phyloP scores from a whole-genome alignment of 2,329 filamentous ascomycete species.

The Fusarium longipes region DNA sequence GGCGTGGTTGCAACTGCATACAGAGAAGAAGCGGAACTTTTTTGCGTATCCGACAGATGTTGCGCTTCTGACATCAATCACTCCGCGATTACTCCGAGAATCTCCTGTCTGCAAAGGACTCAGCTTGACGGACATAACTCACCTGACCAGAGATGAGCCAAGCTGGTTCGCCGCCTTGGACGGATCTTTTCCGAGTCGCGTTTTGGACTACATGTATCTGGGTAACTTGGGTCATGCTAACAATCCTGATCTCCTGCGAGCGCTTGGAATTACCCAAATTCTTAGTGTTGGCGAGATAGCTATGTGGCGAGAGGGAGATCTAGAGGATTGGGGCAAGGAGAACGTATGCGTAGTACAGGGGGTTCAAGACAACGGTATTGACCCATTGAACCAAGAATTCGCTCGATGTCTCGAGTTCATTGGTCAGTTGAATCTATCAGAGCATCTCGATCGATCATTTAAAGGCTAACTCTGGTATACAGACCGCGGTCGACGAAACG shows the following conservation, averaged over 20 bases:
- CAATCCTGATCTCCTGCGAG: slow-evolving; percentile 83
- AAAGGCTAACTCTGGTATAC: slow-evolving; percentile 23
- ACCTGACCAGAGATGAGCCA: slow-evolving; percentile 70
- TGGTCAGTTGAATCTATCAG: slow-evolving; percentile 68
- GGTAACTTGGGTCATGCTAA: slow-evolving; percentile 95
- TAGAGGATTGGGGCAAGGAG: slow-evolving; percentile 78
- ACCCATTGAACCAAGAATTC: slow-evolving; percentile 88
- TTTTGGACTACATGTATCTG: slow-evolving; percentile 95
- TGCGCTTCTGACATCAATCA: slow-evolving; percentile 79
- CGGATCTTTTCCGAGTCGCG: slow-evolving; percentile 88
- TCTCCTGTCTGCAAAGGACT: slow-evolving; percentile 68
- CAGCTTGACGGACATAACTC: slow-evolving; percentile 64
- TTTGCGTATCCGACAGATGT: slow-evolving; percentile 96
- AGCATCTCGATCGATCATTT: neutral
- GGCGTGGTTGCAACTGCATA: slow-evolving; percentile 89
- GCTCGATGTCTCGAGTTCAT: slow-evolving; percentile 90
- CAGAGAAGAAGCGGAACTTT: slow-evolving; percentile 85
- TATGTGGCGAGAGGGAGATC: slow-evolving; percentile 78
- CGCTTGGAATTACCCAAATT: slow-evolving; percentile 86
- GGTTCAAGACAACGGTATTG: slow-evolving; percentile 97
- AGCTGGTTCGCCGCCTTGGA: slow-evolving; percentile 86
- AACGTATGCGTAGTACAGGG: slow-evolving; percentile 85
- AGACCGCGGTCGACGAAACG: slow-evolving; percentile 83
- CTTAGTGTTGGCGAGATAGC: slow-evolving; percentile 92
- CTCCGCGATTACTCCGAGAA: slow-evolving; percentile 77